Base-by-base conservation (phyloP, 768 basidiomycete species). In the Pleurotus giganteus region DNA sequence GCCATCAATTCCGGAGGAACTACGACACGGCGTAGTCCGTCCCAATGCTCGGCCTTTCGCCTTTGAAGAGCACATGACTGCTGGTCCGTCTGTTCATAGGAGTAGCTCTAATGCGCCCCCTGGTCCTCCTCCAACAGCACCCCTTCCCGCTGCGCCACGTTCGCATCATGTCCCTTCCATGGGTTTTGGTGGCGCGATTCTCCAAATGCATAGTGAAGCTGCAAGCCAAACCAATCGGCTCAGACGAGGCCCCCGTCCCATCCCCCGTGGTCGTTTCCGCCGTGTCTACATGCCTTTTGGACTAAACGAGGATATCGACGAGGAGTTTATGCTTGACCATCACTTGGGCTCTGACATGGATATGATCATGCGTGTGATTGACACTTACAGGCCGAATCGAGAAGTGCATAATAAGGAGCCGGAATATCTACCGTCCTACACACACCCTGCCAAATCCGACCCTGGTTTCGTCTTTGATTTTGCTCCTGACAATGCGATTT, bases 381-480 rank as follows among this genome's bases (percentile, higher is more conserved):
- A 19, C 3, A 24, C 6, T 36, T 39, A 39, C 15, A 32, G 50
- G 12, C 41, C 15, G 58, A 32, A 47, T 57, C 53, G 39, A 37
- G 53, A 41, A 31, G 27, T 55, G 8, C 58, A 56, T 11, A 63
- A 66, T 43, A 61, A 60, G 47, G 70, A 73, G 21, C 65, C 70
- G 15, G 75, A 81, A 55, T 89, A 89, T 61, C 74, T 73, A 55
- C 62, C 71, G 1, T 71, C 71, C n/a, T 88, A 82, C 67, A 91
- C 89, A 0, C 89, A 92, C 63, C 80, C 86, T 1, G 66, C 66
- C 8, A 69, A 67, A 4, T 71, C 81, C 4, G 72, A 77, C 12
- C 71, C 83, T n/a, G 88, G 87, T 1, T 91, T 87, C 65, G 82
- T 84, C 0, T 79, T 78, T 61, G 80, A 89, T 63, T 90, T 92